Evolutionary conservation across 1,139 yeast genomes (phyloP).

Genomic region (Sugiyamaella pinicola): DNA sequence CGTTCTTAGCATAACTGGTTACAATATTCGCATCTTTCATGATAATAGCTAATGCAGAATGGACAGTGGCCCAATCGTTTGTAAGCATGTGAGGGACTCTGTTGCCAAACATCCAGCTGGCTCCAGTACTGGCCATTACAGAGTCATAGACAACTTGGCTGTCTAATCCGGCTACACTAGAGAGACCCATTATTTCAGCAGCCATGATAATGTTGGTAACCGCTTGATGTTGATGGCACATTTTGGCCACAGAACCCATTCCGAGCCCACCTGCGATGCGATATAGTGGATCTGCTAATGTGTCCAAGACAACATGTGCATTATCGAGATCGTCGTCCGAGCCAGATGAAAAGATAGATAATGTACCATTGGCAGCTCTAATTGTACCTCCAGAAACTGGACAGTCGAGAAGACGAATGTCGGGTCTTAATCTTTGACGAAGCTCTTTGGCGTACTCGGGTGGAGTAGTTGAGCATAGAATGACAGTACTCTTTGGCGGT

Average conservation of each 20-base stretch:
- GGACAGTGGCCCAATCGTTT: constrained; percentile 23
- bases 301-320: constrained; percentile 13
- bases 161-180: constrained; percentile 20
- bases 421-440: constrained; percentile 16
- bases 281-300: constrained; percentile 21
- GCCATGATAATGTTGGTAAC: constrained; percentile 23
- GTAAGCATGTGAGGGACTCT: constrained; percentile 24
- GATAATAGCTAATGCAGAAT: constrained; percentile 23
- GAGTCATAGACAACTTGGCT: constrained; percentile 18
- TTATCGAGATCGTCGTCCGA: constrained; percentile 18
- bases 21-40: constrained; percentile 23
- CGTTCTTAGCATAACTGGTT: constrained; percentile 21
- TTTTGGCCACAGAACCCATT: constrained; percentile 24
- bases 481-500: constrained; percentile 12
- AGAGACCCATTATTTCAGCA: constrained; percentile 21
- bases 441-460: constrained; percentile 21
- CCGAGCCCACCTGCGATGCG: constrained; percentile 24
- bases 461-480: constrained; percentile 23
- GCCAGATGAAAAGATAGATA: constrained; percentile 22
- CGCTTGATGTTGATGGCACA: constrained; percentile 26
- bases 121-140: constrained; percentile 17
- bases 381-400: constrained; percentile 25
- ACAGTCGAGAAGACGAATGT: constrained; percentile 21
- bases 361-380: constrained; percentile 22
- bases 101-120: constrained; percentile 26